phyloP scores from a whole-genome alignment of 768 basidiomycete species.

The Multifurca ochricompacta region DNA sequence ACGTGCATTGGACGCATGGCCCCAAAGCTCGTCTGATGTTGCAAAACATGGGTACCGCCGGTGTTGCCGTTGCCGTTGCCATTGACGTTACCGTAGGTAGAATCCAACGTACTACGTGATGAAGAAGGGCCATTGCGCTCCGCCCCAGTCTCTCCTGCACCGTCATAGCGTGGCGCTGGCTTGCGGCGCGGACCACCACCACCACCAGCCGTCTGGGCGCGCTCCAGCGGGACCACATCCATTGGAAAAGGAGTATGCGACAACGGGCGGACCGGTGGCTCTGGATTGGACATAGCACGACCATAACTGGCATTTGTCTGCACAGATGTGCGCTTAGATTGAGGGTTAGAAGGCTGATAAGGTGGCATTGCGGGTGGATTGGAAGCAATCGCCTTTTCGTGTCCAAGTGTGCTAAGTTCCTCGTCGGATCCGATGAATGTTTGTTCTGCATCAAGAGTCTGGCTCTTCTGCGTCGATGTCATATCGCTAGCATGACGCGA shows the following conservation, averaged over 20 bases:
- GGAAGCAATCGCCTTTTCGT: constrained; percentile 8
- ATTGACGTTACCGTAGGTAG: neutral
- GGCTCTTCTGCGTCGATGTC: neutral
- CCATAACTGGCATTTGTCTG: neutral
- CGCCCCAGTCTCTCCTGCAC: neutral
- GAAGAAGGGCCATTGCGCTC: neutral
- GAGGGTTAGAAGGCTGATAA: neutral
- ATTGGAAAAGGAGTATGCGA: neutral
- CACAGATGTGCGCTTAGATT: constrained; percentile 6
- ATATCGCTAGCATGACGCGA: neutral
- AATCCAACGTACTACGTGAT: constrained; percentile 23
- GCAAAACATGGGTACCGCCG: constrained; percentile 16
- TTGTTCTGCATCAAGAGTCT: neutral
- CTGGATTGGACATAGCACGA: neutral
- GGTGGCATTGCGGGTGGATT: neutral
- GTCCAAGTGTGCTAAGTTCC: constrained; percentile 10
- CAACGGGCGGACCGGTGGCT: neutral
- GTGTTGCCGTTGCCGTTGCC: constrained; percentile 8
- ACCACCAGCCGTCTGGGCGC: neutral
- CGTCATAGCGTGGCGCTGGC: constrained; percentile 19
- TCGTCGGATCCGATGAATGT: constrained; percentile 16
- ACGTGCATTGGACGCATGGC: constrained; percentile 26
- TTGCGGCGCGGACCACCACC: constrained; percentile 13
- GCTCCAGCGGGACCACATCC: constrained; percentile 15
- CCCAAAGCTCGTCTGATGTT: constrained; percentile 29